Conservation (phyloP, 163 green algal genomes). For the Coccomyxa subellipsoidea region DNA sequence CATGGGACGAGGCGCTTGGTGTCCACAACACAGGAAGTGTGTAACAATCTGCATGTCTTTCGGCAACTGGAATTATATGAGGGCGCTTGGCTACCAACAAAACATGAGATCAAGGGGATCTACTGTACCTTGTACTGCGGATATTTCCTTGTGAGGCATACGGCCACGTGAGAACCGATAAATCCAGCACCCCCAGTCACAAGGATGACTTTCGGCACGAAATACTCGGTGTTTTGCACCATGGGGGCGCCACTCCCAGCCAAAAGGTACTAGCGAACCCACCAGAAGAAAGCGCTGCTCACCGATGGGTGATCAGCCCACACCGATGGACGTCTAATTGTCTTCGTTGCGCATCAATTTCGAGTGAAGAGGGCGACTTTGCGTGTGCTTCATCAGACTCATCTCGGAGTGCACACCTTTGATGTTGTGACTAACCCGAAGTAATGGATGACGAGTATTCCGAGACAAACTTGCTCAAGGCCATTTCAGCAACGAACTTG, state of each 20-base stretch:
- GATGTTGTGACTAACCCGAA: no score
- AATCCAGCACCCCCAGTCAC: conserved; percentile 90
- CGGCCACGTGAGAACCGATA: conserved; percentile 87
- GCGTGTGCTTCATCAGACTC: no score
- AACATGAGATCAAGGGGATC: neutral
- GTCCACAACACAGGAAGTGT: no score
- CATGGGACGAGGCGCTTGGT: neutral
- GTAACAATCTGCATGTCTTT: no score
- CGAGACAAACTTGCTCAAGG: no score
- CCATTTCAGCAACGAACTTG: no score
- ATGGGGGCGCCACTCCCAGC: neutral
- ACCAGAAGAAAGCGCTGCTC: no score
- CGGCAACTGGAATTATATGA: neutral
- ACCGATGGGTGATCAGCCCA: neutral
- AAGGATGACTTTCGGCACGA: conserved; percentile 49
- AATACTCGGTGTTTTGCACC: neutral
- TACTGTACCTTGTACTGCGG: conserved; percentile 77
- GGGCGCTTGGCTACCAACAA: neutral
- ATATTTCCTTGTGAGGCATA: conserved; percentile 66
- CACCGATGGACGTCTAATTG: neutral
- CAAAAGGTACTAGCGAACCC: no score
- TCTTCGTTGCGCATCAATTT: neutral
- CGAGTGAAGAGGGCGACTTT: neutral
- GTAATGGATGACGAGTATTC: no score
- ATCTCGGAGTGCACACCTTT: no score